Conservation (phyloP, 345 rosid genomes). For the Eucalyptus sp. region DNA sequence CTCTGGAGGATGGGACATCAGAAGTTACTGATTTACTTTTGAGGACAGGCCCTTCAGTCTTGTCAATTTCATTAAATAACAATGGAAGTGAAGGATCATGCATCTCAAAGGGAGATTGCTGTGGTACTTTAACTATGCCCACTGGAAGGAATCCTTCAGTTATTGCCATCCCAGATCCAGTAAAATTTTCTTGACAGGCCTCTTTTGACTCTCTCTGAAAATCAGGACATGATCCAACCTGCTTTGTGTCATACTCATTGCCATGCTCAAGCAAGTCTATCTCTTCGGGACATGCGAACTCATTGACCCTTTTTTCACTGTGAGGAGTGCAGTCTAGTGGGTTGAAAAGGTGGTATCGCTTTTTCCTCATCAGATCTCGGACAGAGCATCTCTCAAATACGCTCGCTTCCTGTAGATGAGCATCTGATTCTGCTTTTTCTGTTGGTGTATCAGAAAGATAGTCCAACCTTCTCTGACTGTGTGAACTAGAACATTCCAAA, state of each 20-base stretch:
- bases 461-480: conserved; percentile 11
- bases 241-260: conserved; percentile 1
- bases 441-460: conserved; percentile 9
- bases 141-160: neutral
- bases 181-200: neutral
- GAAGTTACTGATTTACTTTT: conserved; percentile 5
- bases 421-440: conserved; percentile 10
- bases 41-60: conserved; percentile 6
- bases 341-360: conserved; percentile 35
- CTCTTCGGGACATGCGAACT: conserved; percentile 2
- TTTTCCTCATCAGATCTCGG: conserved; percentile 86
- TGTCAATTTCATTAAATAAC: conserved; percentile 7
- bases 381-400: conserved; percentile 40
- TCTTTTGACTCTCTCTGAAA: neutral
- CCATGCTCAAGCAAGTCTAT: conserved; percentile 8
- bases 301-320: neutral
- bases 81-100: conserved; percentile 19
- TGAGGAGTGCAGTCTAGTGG: conserved; percentile 12
- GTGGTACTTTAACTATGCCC: neutral
- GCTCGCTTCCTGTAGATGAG: conserved; percentile 6
- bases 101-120: neutral
- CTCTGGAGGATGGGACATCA: conserved; percentile 4
- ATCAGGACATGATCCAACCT: neutral
- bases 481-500: neutral
- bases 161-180: neutral